These are phyloP conservation scores for Phialocephala sp. DNA, from an alignment of 2,329 filamentous ascomycete genomes.

Conservation along the genomic window DNA sequence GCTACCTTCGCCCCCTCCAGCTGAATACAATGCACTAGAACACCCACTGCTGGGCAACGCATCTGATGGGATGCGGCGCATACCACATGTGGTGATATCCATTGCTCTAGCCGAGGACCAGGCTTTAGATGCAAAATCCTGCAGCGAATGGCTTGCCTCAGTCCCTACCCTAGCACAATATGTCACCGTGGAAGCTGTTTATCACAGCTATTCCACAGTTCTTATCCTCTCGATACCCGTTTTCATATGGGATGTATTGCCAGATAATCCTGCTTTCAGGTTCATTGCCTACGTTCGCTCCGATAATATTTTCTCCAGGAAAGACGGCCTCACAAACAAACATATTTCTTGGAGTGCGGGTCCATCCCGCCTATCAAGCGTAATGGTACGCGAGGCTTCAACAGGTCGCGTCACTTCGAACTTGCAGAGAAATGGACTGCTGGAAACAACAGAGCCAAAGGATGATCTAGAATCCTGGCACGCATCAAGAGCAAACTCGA, in stretches of 20 bases:
- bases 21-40: no score
- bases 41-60: neutral
- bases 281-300: conserved; percentile 65
- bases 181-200: conserved; percentile 65
- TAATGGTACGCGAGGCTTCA: no score
- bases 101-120: conserved; percentile 64
- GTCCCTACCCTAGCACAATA: conserved; percentile 64
- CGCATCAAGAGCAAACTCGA: no score
- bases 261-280: conserved; percentile 61
- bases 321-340: neutral
- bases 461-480: no score
- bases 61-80: neutral
- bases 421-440: neutral
- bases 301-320: conserved; percentile 15
- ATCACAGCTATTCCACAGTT: conserved; percentile 65
- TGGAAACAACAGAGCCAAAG: no score
- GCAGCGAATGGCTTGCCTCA: conserved; percentile 62
- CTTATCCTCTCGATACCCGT: conserved; percentile 63
- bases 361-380: no score
- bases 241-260: conserved; percentile 64
- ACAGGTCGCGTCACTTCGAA: no score
- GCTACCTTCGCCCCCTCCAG: neutral
- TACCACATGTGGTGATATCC: conserved; percentile 66
- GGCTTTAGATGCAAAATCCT: conserved; percentile 59
- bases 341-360: no score